Evolutionary conservation across 2,329 filamentous ascomycete genomes (phyloP).

Genomic region (Aspergillus pseudotamarii): DNA sequence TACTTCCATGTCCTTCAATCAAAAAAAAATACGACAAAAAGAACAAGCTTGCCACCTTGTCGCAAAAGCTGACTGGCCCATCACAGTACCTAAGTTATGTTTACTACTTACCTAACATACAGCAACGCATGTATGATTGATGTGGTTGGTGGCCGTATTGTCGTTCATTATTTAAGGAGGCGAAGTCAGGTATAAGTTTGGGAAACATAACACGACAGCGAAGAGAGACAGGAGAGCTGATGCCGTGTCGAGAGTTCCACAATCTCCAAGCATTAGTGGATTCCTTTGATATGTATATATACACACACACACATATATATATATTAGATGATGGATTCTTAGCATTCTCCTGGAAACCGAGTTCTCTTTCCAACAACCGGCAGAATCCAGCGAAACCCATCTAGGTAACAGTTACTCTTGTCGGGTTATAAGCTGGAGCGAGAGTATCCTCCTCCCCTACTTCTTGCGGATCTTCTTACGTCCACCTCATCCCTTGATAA

Average conservation of each 20-base stretch:
- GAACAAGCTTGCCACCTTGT: neutral
- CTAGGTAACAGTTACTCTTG: neutral
- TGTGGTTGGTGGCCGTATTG: constrained; percentile 20
- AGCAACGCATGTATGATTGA: constrained; percentile 9
- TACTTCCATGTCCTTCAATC: neutral
- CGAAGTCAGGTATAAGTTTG: constrained; percentile 15
- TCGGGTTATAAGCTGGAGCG: neutral
- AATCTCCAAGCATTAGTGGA: constrained; percentile 7
- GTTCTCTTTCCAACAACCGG: neutral
- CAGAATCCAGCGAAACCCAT: neutral
- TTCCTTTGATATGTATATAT: neutral
- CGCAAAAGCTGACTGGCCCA: neutral
- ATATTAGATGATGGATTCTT: constrained; percentile 1
- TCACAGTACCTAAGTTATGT: neutral
- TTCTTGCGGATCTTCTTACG: neutral
- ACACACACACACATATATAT: neutral
- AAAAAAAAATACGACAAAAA: neutral
- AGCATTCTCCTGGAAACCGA: neutral
- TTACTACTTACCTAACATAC: constrained; percentile 4
- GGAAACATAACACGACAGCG: neutral
- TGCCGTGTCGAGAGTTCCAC: constrained; percentile 16
- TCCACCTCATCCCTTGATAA: neutral
- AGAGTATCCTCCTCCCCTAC: neutral
- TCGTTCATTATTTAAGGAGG: constrained; percentile 23
- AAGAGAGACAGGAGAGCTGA: constrained; percentile 5